Conservation (phyloP, 108 stramenopile genomes). For the Craspedostauros australis region DNA sequence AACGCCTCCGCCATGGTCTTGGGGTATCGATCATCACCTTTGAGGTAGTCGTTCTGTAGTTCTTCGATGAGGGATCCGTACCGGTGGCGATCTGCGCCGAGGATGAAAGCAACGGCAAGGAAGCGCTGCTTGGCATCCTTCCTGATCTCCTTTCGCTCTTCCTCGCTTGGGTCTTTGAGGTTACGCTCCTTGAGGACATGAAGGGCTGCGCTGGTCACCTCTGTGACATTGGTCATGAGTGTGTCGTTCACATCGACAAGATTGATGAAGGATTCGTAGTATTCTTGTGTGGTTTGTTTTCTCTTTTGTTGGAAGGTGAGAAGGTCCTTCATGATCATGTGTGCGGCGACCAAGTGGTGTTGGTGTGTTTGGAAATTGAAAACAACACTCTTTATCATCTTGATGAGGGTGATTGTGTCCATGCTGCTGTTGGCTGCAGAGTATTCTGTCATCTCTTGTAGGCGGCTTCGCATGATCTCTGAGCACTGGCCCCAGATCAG, state of each 20-base stretch:
- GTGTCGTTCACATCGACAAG: constrained; percentile 1
- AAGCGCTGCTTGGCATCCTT: background rate
- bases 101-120: background rate
- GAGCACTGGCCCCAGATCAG: constrained; percentile 23
- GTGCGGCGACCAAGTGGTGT: background rate
- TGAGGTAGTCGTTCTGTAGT: constrained; percentile 1
- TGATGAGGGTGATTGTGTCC: constrained; percentile 13
- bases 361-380: constrained; percentile 7
- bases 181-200: background rate
- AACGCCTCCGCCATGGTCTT: constrained; percentile 15
- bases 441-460: background rate
- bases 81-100: background rate
- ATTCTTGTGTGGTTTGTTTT: background rate
- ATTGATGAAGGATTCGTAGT: background rate
- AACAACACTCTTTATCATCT: background rate
- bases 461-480: background rate
- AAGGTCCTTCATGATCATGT: background rate
- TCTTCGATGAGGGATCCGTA: constrained; percentile 15
- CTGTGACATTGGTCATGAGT: background rate
- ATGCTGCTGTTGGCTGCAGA: background rate
- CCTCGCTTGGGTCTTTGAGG: background rate
- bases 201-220: background rate
- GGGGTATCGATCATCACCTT: constrained; percentile 24
- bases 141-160: background rate
- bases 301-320: background rate